Evolutionary conservation across 148 eudicot species (phyloP).

Genomic region (Chenopodium album): DNA sequence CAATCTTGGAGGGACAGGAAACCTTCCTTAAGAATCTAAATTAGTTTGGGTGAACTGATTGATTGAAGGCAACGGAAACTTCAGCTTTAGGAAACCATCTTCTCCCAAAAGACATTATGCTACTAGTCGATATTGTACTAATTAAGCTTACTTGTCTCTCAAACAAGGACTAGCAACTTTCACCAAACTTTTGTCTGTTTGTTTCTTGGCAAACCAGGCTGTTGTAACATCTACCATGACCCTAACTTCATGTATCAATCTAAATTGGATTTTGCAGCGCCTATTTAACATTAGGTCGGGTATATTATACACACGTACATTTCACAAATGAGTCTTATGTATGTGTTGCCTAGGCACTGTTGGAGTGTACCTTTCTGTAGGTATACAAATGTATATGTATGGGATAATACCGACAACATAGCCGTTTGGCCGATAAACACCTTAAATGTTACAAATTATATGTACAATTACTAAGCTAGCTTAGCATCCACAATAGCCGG

Average conservation of each 20-base stretch:
- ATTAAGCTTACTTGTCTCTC: conserved; percentile 1
- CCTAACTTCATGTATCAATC: neutral
- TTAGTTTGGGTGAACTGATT: neutral
- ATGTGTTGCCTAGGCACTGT: too few species aligned
- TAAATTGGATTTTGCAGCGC: neutral
- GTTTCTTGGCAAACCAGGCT: conserved; percentile 3
- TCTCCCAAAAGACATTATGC: neutral
- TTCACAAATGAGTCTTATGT: too few species aligned
- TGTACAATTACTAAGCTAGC: too few species aligned
- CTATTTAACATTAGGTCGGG: too few species aligned
- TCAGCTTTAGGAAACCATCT: neutral
- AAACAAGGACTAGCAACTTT: conserved; percentile 7
- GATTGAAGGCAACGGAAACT: conserved; percentile 22
- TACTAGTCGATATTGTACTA: neutral
- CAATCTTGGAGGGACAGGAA: neutral
- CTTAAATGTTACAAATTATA: too few species aligned
- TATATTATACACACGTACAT: too few species aligned
- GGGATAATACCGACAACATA: too few species aligned
- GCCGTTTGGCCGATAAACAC: too few species aligned
- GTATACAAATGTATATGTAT: too few species aligned
- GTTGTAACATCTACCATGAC: neutral
- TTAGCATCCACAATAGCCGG: too few species aligned
- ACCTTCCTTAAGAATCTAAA: neutral
- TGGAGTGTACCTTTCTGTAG: too few species aligned
- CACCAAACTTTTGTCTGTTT: conserved; percentile 18